Base-by-base conservation (phyloP, 2,329 filamentous ascomycete species). In the Clarireedia homoeocarpa region DNA sequence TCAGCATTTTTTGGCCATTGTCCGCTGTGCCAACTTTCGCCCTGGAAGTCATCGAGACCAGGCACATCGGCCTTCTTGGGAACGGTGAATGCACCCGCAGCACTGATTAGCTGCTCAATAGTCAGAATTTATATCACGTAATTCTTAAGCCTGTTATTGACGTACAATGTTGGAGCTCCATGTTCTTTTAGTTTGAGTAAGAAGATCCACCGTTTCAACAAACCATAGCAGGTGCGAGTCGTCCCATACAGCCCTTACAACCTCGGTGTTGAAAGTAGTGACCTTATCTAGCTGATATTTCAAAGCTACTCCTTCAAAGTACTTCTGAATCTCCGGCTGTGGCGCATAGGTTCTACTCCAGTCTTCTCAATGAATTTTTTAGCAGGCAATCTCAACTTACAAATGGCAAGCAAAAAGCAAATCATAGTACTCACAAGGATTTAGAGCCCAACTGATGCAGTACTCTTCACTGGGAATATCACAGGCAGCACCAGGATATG, bases 381-480 rank as follows among this genome's bases (percentile, higher is more conserved):
- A 9, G 5, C 9, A 34, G 12, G 30, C 10, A 27, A 34, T 34
- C 12, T 12, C 10, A 34, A 12, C 30, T 0, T 12, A 9, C 4
- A 34, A 9, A 9, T 3, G 30, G 30, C 12, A 34, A 30, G 4
- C 30, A 34, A 34, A 34, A 50, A 15, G 24, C 23, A 4, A 15
- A 0, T 36, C 14, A 39, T 10, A 26, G 23, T 50, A 50, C 34
- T 50, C 17, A 50, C 48, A 50, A 50, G 49, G 49, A 45, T 52
- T 52, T 5, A 45, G 20, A 30, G 49, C 49, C 14, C 40, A 52
- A 27, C 38, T 52, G 15, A 52, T 42, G 14, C 42, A 38, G 23
- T 52, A 52, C 14, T 42, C 36, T 14, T 52, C 36, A 45, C 38
- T 42, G 24, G 49, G 49, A 34, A 52, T 45, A 36, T 52, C 49